phyloP scores from a whole-genome alignment of 257 asterid species.

The Nicotiana tabacum region DNA sequence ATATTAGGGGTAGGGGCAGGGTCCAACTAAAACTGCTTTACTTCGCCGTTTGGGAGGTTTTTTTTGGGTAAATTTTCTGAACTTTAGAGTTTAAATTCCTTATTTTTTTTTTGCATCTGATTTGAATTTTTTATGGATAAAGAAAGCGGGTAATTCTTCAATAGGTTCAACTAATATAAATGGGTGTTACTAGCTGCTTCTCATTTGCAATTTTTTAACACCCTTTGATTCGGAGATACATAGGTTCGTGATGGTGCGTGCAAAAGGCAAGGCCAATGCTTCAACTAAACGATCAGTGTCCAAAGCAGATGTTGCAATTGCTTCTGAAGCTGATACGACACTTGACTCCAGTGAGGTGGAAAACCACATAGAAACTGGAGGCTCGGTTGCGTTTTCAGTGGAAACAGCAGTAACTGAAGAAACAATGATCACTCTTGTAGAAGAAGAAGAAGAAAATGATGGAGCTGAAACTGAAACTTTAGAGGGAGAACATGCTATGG shows the following conservation, averaged over 20 bases:
- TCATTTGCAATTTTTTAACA: neutral
- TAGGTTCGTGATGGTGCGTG: neutral
- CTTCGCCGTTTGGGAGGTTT: neutral
- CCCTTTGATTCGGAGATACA: neutral
- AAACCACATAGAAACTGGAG: neutral
- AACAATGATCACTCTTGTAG: neutral
- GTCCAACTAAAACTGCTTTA: neutral
- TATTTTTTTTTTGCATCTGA: neutral
- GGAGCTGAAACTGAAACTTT: neutral
- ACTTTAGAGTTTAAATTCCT: neutral
- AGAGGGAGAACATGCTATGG: neutral
- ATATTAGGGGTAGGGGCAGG: neutral
- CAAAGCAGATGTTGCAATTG: neutral
- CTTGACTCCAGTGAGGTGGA: conserved; percentile 2
- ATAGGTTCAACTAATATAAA: neutral
- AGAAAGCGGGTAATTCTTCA: neutral
- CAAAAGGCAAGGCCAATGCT: neutral
- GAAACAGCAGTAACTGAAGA: neutral
- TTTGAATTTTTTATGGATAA: neutral
- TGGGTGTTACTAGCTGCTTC: neutral
- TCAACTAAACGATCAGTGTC: neutral
- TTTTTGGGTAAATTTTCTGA: neutral
- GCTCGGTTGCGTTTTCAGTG: neutral
- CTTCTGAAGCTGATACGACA: neutral
- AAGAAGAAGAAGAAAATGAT: neutral